Conservation (phyloP, 1,284 basidiomycete genomes). For the Moniliophthora roreri region DNA sequence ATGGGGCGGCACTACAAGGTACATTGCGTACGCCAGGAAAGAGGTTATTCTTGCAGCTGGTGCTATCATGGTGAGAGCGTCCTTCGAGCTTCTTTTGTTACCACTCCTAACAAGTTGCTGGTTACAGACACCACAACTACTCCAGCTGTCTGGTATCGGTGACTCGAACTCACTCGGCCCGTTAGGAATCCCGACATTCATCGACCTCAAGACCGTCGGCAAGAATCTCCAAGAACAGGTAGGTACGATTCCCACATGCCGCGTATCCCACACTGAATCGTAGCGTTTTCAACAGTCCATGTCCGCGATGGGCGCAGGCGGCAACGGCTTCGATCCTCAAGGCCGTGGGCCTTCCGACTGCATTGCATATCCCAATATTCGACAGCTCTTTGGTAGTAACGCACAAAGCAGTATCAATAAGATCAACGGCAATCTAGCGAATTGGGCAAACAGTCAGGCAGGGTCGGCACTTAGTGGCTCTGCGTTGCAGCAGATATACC, state of each 20-base stretch:
- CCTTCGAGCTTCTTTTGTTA: background rate
- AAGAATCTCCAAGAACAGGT: conserved; percentile 49
- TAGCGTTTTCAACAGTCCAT: conserved; percentile 28
- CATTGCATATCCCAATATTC: conserved; percentile 46
- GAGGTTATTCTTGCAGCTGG: conserved; percentile 39
- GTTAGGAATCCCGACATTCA: conserved; percentile 36
- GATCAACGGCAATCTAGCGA: conserved; percentile 30
- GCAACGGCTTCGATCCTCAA: conserved; percentile 20
- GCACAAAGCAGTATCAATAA: conserved; percentile 30
- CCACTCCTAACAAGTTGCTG: background rate
- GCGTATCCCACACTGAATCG: background rate
- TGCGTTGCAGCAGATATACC: conserved; percentile 40
- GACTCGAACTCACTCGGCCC: conserved; percentile 36
- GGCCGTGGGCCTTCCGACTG: conserved; percentile 41
- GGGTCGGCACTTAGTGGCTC: conserved; percentile 33
- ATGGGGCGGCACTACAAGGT: conserved; percentile 23
- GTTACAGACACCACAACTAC: conserved; percentile 34
- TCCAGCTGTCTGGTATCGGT: conserved; percentile 47
- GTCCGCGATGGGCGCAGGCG: conserved; percentile 38
- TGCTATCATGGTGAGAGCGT: conserved; percentile 27
- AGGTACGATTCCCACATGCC: background rate
- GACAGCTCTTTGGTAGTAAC: conserved; percentile 39
- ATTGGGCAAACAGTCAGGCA: conserved; percentile 45
- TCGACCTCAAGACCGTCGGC: conserved; percentile 42
- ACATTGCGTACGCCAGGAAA: conserved; percentile 28